These are phyloP conservation scores for Nigrospora oryzae DNA, from an alignment of 2,329 filamentous ascomycete species.

Conservation along the genomic window DNA sequence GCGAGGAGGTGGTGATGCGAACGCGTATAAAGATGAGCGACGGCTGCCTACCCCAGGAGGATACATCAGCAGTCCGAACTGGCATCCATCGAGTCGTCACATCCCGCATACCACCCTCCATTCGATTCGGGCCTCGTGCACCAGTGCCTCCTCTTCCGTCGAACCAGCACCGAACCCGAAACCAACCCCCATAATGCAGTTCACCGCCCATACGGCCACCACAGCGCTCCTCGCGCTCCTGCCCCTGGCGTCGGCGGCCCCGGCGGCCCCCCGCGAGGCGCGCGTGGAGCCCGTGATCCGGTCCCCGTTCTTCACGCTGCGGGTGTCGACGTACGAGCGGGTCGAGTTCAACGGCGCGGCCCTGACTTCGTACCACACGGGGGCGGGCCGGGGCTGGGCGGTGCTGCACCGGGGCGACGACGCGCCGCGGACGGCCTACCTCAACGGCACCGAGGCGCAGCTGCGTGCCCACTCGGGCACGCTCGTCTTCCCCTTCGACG, in stretches of 20 bases:
- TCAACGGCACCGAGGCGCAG: constrained; percentile 1
- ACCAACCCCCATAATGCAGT: background rate
- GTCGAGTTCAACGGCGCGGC: background rate
- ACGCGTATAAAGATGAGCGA: no score
- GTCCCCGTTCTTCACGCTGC: background rate
- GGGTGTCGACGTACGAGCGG: background rate
- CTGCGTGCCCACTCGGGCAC: background rate
- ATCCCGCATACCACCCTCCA: no score
- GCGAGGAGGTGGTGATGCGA: no score
- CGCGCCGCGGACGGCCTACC: background rate
- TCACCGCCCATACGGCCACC: background rate
- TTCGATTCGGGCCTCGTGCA: no score
- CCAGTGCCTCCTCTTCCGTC: no score
- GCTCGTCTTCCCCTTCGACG: background rate
- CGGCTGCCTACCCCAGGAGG: no score
- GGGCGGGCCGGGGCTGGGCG: background rate
- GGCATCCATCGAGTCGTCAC: no score
- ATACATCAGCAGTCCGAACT: no score
- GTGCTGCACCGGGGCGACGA: background rate
- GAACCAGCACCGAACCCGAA: background rate
- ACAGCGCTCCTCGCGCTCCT: background rate
- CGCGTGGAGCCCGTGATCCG: background rate
- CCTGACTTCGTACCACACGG: background rate
- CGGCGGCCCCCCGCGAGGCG: background rate
- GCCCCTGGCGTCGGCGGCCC: background rate